phyloP scores from a whole-genome alignment of 2,329 filamentous ascomycete genomes.

The Scedosporium aurantiacum region DNA sequence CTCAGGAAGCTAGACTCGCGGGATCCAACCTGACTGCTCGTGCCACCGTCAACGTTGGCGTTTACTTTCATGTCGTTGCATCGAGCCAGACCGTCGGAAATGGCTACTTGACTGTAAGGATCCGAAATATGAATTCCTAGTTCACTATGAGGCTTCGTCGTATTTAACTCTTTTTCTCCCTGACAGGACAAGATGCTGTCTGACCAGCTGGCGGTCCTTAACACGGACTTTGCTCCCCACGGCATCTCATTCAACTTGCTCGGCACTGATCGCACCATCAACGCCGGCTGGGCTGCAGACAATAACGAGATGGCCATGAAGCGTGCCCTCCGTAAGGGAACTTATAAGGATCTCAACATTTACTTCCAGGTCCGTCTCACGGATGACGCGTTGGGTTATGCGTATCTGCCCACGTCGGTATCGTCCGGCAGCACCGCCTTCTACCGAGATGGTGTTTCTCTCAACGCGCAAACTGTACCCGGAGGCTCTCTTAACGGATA shows the following conservation, averaged over 20 bases:
- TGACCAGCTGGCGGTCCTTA: constrained; percentile 24
- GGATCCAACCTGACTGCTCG: constrained; percentile 9
- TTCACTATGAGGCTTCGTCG: constrained; percentile 3
- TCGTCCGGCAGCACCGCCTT: constrained; percentile 20
- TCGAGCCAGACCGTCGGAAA: constrained; percentile 16
- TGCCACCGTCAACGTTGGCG: constrained; percentile 19
- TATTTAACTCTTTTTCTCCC: not conserved
- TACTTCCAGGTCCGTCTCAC: constrained; percentile 30
- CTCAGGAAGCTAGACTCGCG: constrained; percentile 9
- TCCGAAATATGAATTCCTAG: not conserved
- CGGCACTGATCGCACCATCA: constrained; percentile 29
- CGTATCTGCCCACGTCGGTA: constrained; percentile 31
- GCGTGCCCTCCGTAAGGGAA: constrained; percentile 29
- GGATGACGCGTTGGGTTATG: constrained; percentile 28
- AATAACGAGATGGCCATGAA: constrained; percentile 31
- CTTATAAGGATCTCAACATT: constrained; percentile 31
- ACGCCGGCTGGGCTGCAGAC: constrained; percentile 31
- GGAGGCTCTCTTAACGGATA: constrained; percentile 24
- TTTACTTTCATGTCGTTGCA: constrained; percentile 28
- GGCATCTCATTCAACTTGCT: constrained; percentile 31
- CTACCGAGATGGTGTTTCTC: constrained; percentile 27
- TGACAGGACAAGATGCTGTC: constrained; percentile 12
- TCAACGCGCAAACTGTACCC: constrained; percentile 25
- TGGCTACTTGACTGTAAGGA: constrained; percentile 24
- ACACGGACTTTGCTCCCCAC: constrained; percentile 27